phyloP scores from a whole-genome alignment of 805 yeast genomes.

The Yarrowia sp. region DNA sequence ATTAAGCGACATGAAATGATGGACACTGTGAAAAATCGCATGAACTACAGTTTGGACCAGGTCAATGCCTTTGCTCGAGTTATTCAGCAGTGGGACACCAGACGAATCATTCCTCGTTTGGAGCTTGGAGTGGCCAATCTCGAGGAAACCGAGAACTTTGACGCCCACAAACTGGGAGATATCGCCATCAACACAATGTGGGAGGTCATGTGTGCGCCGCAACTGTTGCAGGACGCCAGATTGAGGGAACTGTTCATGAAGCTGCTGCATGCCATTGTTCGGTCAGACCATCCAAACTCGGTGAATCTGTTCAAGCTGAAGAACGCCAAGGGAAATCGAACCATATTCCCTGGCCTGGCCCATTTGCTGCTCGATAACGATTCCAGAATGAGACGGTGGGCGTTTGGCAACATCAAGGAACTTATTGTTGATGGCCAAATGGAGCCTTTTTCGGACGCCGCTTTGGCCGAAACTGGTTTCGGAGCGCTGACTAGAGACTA shows the following conservation, averaged over 20 bases:
- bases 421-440: constrained; percentile 12
- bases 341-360: constrained; percentile 16
- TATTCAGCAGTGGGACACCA: constrained; percentile 25
- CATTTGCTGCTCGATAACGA: constrained; percentile 20
- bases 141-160: background rate
- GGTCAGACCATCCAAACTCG: constrained; percentile 13
- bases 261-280: constrained; percentile 1
- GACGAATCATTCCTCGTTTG: constrained; percentile 18
- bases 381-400: constrained; percentile 18
- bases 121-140: constrained; percentile 13
- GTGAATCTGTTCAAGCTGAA: constrained; percentile 11
- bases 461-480: constrained; percentile 6
- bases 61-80: constrained; percentile 23
- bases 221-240: background rate
- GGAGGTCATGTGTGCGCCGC: constrained; percentile 29
- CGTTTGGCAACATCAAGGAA: constrained; percentile 26
- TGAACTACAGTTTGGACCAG: constrained; percentile 33
- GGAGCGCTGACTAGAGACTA: constrained; percentile 7
- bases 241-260: constrained; percentile 13
- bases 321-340: background rate
- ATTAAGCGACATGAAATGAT: constrained; percentile 29
- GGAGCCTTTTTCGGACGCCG: constrained; percentile 20
- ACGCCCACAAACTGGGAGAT: background rate
- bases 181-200: constrained; percentile 31
- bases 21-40: constrained; percentile 25